These are phyloP conservation scores for Penicillium subrubescens DNA, from an alignment of 495 filamentous ascomycete species.

Conservation along the genomic window DNA sequence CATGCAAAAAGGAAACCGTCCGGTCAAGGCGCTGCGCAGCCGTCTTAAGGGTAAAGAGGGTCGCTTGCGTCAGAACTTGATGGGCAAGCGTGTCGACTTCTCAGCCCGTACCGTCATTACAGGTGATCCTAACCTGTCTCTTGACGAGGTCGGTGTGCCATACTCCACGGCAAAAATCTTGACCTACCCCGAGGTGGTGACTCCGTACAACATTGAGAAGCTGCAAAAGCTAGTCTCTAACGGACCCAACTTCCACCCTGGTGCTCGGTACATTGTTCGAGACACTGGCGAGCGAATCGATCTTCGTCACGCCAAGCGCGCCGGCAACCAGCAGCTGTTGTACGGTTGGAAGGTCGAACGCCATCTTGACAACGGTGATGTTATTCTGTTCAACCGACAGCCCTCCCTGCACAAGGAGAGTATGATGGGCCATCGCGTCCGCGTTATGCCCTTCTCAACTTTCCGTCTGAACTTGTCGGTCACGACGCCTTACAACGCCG, in stretches of 20 bases:
- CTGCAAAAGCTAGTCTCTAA: slow-evolving; percentile 86
- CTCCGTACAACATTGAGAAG: slow-evolving; percentile 94
- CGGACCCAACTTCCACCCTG: slow-evolving; percentile 91
- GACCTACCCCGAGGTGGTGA: slow-evolving; percentile 97
- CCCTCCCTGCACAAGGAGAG: slow-evolving; percentile 99
- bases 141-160: slow-evolving; percentile 96
- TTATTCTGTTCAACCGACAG: slow-evolving; percentile 99
- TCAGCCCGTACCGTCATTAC: slow-evolving; percentile 99
- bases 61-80: slow-evolving; percentile 94
- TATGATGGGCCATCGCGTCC: slow-evolving; percentile 99
- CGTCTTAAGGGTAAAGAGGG: slow-evolving; percentile 99
- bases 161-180: slow-evolving; percentile 83
- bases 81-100: slow-evolving; percentile 99
- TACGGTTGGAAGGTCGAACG: slow-evolving; percentile 99
- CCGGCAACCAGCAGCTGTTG: slow-evolving; percentile 77
- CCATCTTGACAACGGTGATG: slow-evolving; percentile 92
- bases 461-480: slow-evolving; percentile 97
- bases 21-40: slow-evolving; percentile 93
- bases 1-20: slow-evolving; percentile 92
- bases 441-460: slow-evolving; percentile 98
- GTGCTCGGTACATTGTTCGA: slow-evolving; percentile 92
- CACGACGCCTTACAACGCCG: slow-evolving; percentile 97
- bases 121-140: slow-evolving; percentile 91
- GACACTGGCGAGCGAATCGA: slow-evolving; percentile 91
- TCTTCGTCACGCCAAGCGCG: slow-evolving; percentile 85